Evolutionary conservation across 805 yeast species (phyloP).

Genomic region (Metschnikowia corniflorae): DNA sequence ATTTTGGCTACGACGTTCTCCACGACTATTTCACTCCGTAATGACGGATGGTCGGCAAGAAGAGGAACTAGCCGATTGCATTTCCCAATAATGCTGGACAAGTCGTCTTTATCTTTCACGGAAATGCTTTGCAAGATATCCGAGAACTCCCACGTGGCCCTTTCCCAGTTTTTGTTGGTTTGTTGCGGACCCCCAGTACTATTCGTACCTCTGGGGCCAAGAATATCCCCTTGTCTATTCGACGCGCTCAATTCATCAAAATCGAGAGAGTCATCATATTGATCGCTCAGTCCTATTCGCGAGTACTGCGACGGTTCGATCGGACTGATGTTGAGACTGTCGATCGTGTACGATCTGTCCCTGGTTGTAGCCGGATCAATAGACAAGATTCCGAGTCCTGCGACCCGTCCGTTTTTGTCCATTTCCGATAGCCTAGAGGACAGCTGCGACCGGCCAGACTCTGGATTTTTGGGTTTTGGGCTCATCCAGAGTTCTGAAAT

Average conservation of each 20-base stretch:
- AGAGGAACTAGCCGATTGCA: slow-evolving; percentile 65
- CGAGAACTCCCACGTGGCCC: slow-evolving; percentile 56
- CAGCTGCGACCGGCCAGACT: too few relatives aligned
- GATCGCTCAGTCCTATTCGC: not conserved
- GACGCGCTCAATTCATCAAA: not conserved
- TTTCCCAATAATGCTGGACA: slow-evolving; percentile 46
- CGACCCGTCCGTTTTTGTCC: not conserved
- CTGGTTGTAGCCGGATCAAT: slow-evolving; percentile 10
- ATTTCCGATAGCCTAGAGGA: too few relatives aligned
- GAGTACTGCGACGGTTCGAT: slow-evolving; percentile 12
- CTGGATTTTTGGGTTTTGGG: not conserved
- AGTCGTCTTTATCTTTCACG: slow-evolving; percentile 46
- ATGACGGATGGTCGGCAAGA: slow-evolving; percentile 52
- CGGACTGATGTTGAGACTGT: slow-evolving; percentile 19
- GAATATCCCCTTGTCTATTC: too few relatives aligned
- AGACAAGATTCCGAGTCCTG: slow-evolving; percentile 11
- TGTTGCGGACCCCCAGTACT: not conserved
- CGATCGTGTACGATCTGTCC: slow-evolving; percentile 16
- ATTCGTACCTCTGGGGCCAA: not conserved
- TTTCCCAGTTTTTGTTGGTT: slow-evolving; percentile 9
- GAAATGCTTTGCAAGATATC: slow-evolving; percentile 55
- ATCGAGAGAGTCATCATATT: not conserved
- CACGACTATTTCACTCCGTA: slow-evolving; percentile 62
- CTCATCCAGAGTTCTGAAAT: too few relatives aligned
- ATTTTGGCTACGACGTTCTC: slow-evolving; percentile 55